Evolutionary conservation across 1,284 basidiomycete species (phyloP).

Genomic region (Paramarasmius palmivorus): DNA sequence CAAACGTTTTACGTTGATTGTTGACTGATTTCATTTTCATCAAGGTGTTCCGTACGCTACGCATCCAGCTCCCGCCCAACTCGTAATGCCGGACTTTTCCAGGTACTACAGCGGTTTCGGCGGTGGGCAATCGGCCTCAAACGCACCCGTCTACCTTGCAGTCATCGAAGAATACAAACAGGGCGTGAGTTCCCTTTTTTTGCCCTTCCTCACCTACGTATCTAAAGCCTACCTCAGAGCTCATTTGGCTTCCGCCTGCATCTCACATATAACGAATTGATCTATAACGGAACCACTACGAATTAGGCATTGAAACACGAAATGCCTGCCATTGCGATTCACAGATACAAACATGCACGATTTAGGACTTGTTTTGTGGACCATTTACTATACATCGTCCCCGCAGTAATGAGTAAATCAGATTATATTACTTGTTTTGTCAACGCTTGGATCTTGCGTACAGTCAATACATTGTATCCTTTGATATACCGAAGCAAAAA

Average conservation of each 20-base stretch:
- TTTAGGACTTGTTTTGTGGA: no score
- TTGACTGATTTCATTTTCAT: conserved; percentile 15
- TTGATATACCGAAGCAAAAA: no score
- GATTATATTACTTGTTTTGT: no score
- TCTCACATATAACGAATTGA: conserved; percentile 15
- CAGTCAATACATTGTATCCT: no score
- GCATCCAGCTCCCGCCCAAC: conserved; percentile 39
- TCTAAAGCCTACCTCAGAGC: conserved; percentile 2
- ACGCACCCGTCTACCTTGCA: conserved; percentile 37
- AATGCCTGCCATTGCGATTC: no score
- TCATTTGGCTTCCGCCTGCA: conserved; percentile 19
- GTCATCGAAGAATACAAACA: conserved; percentile 49
- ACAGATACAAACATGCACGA: no score
- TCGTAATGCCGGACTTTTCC: conserved; percentile 52
- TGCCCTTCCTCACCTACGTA: background rate
- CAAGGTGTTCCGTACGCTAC: conserved; percentile 38
- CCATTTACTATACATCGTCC: no score
- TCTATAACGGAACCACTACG: conserved; percentile 18
- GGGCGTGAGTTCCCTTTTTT: conserved; percentile 27
- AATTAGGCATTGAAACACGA: no score
- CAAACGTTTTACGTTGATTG: conserved; percentile 15
- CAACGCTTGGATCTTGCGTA: no score
- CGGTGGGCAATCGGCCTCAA: conserved; percentile 28
- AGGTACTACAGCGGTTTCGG: conserved; percentile 42
- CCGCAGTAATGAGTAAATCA: no score